Percentiles rank a stretch among this genome's conserved stretches.
phyloP scores from a whole-genome alignment of 768 basidiomycete genomes.

The Boletus insuetus region DNA sequence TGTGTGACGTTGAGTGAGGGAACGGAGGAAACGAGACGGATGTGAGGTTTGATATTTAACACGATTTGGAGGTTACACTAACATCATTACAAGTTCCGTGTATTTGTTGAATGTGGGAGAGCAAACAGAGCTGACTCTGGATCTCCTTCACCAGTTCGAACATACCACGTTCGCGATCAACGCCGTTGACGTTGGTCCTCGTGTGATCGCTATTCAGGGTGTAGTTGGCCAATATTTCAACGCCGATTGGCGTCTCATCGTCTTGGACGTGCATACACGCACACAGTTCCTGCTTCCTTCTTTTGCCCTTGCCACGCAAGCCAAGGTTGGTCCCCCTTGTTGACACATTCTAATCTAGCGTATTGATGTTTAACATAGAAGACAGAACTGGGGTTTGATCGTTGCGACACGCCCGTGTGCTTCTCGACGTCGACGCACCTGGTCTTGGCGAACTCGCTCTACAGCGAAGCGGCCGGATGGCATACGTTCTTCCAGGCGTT shows the following conservation, averaged over 20 bases:
- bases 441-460: neutral
- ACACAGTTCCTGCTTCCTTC: neutral
- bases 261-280: neutral
- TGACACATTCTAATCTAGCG: neutral
- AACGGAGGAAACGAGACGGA: neutral
- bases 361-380: neutral
- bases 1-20: conserved; percentile 11
- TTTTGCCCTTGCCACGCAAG: neutral
- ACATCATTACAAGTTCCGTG: conserved; percentile 4
- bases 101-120: conserved; percentile 1
- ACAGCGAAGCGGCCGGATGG: neutral
- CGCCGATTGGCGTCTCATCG: neutral
- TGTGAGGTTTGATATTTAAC: neutral
- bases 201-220: neutral
- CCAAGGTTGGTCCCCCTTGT: neutral
- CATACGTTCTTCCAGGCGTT: neutral
- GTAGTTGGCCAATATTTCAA: neutral
- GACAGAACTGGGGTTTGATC: neutral
- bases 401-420: neutral
- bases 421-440: neutral
- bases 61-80: neutral
- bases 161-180: neutral
- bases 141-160: conserved; percentile 15
- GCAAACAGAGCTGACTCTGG: conserved; percentile 1
- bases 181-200: neutral